Base-by-base conservation (phyloP, 2,329 filamentous ascomycete species). In the Colletotrichum trifolii region DNA sequence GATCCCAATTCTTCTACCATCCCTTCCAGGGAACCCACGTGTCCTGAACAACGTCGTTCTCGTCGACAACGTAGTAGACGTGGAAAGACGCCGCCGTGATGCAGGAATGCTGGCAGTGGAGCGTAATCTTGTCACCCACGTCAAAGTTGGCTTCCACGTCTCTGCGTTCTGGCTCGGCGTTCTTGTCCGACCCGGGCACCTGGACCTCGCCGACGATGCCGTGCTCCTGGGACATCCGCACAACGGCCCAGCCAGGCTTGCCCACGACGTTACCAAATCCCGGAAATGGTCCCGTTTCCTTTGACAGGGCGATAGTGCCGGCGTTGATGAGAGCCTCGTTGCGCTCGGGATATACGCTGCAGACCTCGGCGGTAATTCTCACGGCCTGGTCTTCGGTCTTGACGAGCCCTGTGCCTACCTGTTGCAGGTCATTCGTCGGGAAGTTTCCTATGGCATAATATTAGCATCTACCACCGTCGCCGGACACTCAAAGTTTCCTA, bases 1-100 rank as follows among this genome's bases (percentile, higher is more conserved):
- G 25, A 25, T 5, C 25, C 25, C 4, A 25, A 25, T 5, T 4
- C 6, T 9, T 35, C 65, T 58, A 74, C 73, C 73, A 74, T 0
- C 77, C 77, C 68, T 78, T 79, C 73, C 76, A 79, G 12, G 77
- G 77, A 42, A 77, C 60, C 76, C 76, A 78, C 10, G 74, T 69
- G 15, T 78, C 76, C 43, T 50, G 67, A 4, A 78, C 73, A 7
- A 75, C 62, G 40, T 78, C 73, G 6, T 76, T 52, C 43, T 73
- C 74, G 53, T 79, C 77, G 5, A 75, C 74, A 4, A 79, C 73
- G 62, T 73, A 79, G 56, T 75, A 78, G 11, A 72, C 74, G 34
- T 73, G 69, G 58, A 75, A 78, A 17, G 75, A 72, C 2, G 77
- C 74, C 0, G 77, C 77, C 1, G 77, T 76, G 13, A 79, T 79